Evolutionary conservation across 1,139 yeast species (phyloP), one percentile per base, ranked within the genome.

Genomic region (Nadsonia commutata): DNA sequence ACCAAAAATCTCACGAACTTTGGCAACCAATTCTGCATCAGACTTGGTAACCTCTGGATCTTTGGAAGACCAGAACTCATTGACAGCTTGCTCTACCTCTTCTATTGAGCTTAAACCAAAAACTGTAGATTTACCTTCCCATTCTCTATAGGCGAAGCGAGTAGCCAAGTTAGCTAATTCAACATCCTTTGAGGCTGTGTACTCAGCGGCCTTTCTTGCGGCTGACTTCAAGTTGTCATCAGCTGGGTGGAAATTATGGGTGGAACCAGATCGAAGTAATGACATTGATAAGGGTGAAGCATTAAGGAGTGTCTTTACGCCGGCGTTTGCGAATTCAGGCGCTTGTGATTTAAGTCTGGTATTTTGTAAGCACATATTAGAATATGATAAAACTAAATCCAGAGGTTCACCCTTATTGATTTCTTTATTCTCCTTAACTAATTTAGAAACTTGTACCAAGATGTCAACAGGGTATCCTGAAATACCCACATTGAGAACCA

Each of bases 281-380:
- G 95, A 83, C 97, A 88, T 88, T 47, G 90, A 77, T 49, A 88
- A 67, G 38, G 93, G 86, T 0, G 95, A 82, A 1, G 93, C 96
- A 56, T 83, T 84, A 57, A 80, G 61, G 19, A 88, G 60, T 48
- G 68, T 62, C 48, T 69, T 66, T 20, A 88, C 65, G 1, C 76
- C 74, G 21, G 83, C 75, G 1, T 52, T 46, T 42, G 69, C 58
- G 51, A 85, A 76, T 43, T 63, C 64, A 5, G 69, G 67, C 48
- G 70, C 67, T 51, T 71, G 72, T 0, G 71, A 64, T 33, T 68
- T 65, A 40, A 84, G 64, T 9, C 53, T 59, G n/a, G 74, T 71
- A 60, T 86, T 86, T 58, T 88, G 97, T 39, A 88, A 61, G 55
- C 94, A 84, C 57, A 85, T 78, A 56, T 88, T 79, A 45, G 84